Conservation (phyloP, 768 basidiomycete genomes). For the Pisolithus tinctorius region DNA sequence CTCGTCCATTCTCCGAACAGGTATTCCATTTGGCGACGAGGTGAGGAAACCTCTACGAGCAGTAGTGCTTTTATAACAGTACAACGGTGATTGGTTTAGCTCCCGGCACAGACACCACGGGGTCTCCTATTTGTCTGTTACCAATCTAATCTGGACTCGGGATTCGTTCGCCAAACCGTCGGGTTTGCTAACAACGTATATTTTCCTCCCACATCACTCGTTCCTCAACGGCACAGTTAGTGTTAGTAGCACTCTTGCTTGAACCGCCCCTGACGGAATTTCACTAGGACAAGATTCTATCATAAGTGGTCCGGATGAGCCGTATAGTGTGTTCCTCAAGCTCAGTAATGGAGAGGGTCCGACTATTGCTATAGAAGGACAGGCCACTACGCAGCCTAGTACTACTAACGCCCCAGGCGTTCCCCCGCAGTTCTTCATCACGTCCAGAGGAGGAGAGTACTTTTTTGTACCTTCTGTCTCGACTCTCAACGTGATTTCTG, state of each 20-base stretch:
- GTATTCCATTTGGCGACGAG: constrained; percentile 32
- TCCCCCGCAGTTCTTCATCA: constrained; percentile 26
- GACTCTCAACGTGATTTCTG: constrained; percentile 31
- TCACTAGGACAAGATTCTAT: constrained; percentile 21
- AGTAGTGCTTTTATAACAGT: background rate
- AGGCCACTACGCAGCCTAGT: background rate
- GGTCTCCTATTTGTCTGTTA: constrained; percentile 30
- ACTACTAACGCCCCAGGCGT: background rate
- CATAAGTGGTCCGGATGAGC: constrained; percentile 9
- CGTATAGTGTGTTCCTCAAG: background rate
- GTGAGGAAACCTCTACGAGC: constrained; percentile 5
- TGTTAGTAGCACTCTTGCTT: background rate
- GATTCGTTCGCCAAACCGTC: constrained; percentile 27
- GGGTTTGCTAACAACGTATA: constrained; percentile 17
- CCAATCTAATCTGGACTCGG: constrained; percentile 31
- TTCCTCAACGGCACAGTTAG: constrained; percentile 14
- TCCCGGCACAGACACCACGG: background rate
- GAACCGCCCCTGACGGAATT: background rate
- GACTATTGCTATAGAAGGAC: constrained; percentile 1
- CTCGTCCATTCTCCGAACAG: constrained; percentile 24
- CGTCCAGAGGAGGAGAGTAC: constrained; percentile 46
- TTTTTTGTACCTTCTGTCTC: constrained; percentile 47
- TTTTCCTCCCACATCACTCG: constrained; percentile 12
- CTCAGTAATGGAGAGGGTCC: background rate
- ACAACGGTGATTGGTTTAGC: background rate